Conservation (phyloP, 306 rosid species). For the Ceratonia siliqua region DNA sequence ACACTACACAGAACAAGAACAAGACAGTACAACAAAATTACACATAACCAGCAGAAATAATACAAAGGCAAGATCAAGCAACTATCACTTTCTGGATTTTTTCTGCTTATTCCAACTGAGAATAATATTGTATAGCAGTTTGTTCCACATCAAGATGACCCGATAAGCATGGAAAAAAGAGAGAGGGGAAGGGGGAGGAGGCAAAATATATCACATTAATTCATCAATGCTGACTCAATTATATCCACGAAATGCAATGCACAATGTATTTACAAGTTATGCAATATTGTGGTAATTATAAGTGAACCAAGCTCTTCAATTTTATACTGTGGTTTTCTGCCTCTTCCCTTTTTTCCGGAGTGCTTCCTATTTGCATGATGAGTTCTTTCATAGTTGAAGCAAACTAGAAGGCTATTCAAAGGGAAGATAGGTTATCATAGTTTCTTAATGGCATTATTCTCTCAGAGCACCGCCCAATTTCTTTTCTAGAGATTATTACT, state of each 20-base stretch:
- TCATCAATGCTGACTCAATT: background rate
- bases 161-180: background rate
- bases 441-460: background rate
- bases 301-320: slow-evolving; percentile 23
- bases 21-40: no score
- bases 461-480: background rate
- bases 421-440: background rate
- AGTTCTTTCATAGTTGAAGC: background rate
- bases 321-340: background rate
- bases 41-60: no score
- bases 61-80: no score
- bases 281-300: slow-evolving; percentile 15
- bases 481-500: background rate
- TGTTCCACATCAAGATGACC: no score
- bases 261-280: background rate
- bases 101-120: no score
- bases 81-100: no score
- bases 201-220: background rate
- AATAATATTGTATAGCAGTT: no score
- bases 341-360: background rate
- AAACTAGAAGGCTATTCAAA: background rate
- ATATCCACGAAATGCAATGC: slow-evolving; percentile 9
- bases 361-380: background rate
- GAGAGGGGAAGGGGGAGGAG: background rate
- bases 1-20: no score